A percentile compares a stretch with the other conserved stretches of the same genome.
These are phyloP conservation scores for Ophiognomonia clavigignenti-juglandacearum DNA, from an alignment of 2,329 filamentous ascomycete species.

Conservation along the genomic window DNA sequence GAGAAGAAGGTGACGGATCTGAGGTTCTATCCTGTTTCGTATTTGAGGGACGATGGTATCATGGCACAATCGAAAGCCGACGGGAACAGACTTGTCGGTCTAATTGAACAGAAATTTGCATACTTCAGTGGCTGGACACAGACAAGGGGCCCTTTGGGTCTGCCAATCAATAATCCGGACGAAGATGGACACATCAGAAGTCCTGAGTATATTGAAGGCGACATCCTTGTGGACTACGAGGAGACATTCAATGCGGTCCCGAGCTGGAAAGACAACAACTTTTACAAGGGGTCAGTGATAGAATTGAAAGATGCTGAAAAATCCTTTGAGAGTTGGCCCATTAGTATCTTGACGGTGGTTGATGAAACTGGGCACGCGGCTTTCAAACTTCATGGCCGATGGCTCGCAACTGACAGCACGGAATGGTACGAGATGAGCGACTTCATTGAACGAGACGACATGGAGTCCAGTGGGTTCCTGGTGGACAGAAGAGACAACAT, in stretches of 20 bases:
- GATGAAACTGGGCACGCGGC: no score
- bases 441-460: neutral
- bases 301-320: no score
- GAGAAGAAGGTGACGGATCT: neutral
- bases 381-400: no score
- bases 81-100: neutral
- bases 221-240: neutral
- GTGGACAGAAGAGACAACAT: accelerated
- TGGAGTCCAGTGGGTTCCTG: neutral
- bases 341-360: no score
- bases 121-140: constrained; percentile 5
- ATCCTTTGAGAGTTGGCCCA: no score
- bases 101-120: neutral
- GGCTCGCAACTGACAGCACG: no score
- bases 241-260: neutral
- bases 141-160: neutral
- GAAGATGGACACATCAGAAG: neutral
- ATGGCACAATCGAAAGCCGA: neutral
- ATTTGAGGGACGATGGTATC: neutral
- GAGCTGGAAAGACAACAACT: accelerated
- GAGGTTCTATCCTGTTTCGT: neutral
- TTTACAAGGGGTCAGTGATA: no score
- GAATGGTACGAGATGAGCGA: neutral
- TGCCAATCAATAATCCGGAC: accelerated
- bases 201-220: constrained; percentile 1